These are phyloP conservation scores for Globisporangium echinulatum DNA, from an alignment of 352 stramenopile species.

Conservation along the genomic window DNA sequence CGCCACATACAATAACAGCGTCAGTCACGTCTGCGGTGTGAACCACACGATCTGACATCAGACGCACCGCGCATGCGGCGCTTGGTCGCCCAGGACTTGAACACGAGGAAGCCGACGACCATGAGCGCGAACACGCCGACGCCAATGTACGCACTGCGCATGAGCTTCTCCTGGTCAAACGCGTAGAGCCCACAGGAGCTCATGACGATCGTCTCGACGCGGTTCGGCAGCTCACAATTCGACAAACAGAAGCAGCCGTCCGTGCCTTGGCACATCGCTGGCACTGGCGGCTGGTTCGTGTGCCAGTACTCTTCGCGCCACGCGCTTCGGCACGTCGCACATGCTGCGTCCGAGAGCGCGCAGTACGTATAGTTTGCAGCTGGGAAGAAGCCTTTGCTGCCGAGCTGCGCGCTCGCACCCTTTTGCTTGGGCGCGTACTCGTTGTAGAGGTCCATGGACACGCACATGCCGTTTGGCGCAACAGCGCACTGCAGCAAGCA, in stretches of 20 bases:
- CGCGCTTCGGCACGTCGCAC: conserved; percentile 5
- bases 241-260: conserved; percentile 13
- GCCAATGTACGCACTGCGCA: conserved; percentile 5
- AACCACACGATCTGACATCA: no score
- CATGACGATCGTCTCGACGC: conserved; percentile 9
- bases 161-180: conserved; percentile 4
- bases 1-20: background rate
- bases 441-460: conserved; percentile 7
- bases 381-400: conserved; percentile 12
- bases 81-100: conserved; percentile 3
- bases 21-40: background rate
- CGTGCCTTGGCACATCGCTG: conserved; percentile 1
- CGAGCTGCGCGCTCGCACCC: background rate
- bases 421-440: conserved; percentile 1
- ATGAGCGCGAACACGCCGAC: conserved; percentile 1
- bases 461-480: conserved; percentile 12
- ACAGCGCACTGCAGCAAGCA: conserved; percentile 6
- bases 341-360: conserved; percentile 3
- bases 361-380: conserved; percentile 16
- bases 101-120: background rate
- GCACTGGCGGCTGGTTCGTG: background rate
- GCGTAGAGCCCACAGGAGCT: conserved; percentile 4
- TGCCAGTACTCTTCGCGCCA: conserved; percentile 11
- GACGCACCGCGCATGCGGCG: conserved; percentile 1
- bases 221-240: conserved; percentile 11